Percentiles rank a stretch among this genome's conserved stretches.
Conservation (phyloP, 2,329 filamentous ascomycete species). For the Penicillium digitatum region DNA sequence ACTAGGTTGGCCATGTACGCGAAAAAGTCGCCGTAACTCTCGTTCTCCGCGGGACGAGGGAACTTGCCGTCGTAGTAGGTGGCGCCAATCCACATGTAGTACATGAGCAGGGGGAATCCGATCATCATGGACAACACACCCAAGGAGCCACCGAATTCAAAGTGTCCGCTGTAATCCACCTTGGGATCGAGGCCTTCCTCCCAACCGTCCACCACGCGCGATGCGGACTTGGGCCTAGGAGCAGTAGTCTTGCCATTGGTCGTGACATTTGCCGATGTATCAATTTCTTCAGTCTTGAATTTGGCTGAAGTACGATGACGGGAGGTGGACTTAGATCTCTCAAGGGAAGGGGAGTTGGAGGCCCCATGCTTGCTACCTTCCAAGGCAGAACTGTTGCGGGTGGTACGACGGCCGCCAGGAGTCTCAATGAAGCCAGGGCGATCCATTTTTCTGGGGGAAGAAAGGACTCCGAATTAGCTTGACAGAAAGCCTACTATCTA, state of each 20-base stretch:
- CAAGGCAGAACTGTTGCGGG: constrained; percentile 42
- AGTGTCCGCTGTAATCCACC: constrained; percentile 50
- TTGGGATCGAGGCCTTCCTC: constrained; percentile 42
- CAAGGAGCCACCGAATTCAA: constrained; percentile 83
- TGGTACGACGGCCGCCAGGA: constrained; percentile 45
- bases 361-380: constrained; percentile 31
- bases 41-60: constrained; percentile 61
- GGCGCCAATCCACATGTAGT: constrained; percentile 98
- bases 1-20: constrained; percentile 66
- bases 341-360: constrained; percentile 25
- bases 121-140: constrained; percentile 84
- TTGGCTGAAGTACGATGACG: constrained; percentile 31
- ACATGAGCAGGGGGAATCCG: constrained; percentile 91
- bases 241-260: constrained; percentile 26
- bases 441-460: constrained; percentile 47
- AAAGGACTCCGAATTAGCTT: constrained; percentile 10
- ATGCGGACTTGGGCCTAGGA: constrained; percentile 18
- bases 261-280: constrained; percentile 17
- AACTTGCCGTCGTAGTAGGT: constrained; percentile 86
- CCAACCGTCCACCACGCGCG: constrained; percentile 41
- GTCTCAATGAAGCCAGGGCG: constrained; percentile 53
- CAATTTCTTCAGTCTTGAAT: constrained; percentile 29
- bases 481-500: neutral
- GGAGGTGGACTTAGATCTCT: constrained; percentile 25
- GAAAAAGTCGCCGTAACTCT: constrained; percentile 68